Evolutionary conservation across 768 basidiomycete genomes (phyloP).

Genomic region (Goffeauzyma gilvescens): DNA sequence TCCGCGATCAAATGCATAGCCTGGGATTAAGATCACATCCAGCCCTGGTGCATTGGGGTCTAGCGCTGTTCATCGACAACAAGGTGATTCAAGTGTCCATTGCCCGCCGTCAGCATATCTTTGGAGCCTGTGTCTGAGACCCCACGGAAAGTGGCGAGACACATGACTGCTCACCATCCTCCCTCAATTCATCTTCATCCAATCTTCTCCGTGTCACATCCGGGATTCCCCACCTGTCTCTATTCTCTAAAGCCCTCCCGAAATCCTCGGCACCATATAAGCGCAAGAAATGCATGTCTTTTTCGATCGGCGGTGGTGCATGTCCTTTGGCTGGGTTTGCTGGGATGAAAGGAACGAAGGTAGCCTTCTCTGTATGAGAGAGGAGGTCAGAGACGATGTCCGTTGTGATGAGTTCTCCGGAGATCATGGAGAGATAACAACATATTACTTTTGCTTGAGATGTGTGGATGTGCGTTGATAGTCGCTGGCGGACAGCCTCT

Average conservation of each 20-base stretch:
- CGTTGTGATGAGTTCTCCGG: slow-evolving; percentile 4
- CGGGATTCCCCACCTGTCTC: slow-evolving; percentile 10
- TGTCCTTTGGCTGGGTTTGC: neutral
- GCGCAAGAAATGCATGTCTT: slow-evolving; percentile 10
- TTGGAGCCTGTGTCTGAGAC: neutral
- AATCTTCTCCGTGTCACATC: neutral
- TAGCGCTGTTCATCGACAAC: neutral
- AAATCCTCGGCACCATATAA: slow-evolving; percentile 5
- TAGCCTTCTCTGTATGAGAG: slow-evolving; percentile 1
- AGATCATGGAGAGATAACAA: slow-evolving; percentile 10
- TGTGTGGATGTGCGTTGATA: too few relatives aligned
- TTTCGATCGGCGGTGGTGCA: slow-evolving; percentile 1
- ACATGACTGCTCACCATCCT: slow-evolving; percentile 3
- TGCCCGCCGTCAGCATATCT: too few relatives aligned
- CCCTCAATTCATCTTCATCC: neutral
- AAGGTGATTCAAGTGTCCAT: too few relatives aligned
- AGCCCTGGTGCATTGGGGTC: neutral
- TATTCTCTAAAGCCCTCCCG: neutral
- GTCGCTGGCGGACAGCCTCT: too few relatives aligned
- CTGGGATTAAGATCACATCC: slow-evolving; percentile 8
- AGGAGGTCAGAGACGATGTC: slow-evolving; percentile 4
- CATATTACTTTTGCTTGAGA: neutral
- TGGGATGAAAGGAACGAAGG: slow-evolving; percentile 9
- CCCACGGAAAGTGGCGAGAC: neutral
- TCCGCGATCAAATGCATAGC: slow-evolving; percentile 3